These are phyloP conservation scores for Lachnellula subtilissima DNA, from an alignment of 2,329 filamentous ascomycete genomes.

Conservation along the genomic window DNA sequence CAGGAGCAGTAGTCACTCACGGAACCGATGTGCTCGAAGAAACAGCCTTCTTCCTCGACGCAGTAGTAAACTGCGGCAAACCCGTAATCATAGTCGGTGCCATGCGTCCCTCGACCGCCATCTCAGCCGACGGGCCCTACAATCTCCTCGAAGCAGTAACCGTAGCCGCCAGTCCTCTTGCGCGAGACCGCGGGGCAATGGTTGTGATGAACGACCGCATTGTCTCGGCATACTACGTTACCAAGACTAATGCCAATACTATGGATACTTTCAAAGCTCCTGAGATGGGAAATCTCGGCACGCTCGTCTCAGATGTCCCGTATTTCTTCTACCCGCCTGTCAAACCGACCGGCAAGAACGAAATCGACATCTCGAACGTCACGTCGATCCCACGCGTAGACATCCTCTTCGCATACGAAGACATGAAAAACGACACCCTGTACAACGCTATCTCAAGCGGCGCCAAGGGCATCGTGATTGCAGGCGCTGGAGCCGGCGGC, in stretches of 20 bases:
- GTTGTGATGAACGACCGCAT: conserved; percentile 60
- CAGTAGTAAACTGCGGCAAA: conserved; percentile 52
- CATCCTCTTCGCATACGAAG: conserved; percentile 52
- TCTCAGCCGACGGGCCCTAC: conserved; percentile 58
- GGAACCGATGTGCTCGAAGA: conserved; percentile 63
- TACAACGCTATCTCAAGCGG: conserved; percentile 44
- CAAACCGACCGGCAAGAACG: conserved; percentile 42
- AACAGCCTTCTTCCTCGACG: conserved; percentile 57
- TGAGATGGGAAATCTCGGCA: conserved; percentile 54
- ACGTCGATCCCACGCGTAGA: conserved; percentile 48
- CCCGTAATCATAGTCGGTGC: conserved; percentile 57
- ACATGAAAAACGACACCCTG: conserved; percentile 44
- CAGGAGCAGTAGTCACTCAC: conserved; percentile 56
- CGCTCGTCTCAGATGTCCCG: conserved; percentile 53
- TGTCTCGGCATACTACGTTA: conserved; percentile 51
- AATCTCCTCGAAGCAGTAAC: conserved; percentile 58
- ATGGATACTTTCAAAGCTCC: conserved; percentile 57
- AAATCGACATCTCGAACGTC: conserved; percentile 37
- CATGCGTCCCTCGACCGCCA: conserved; percentile 58
- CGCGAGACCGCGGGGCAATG: conserved; percentile 50
- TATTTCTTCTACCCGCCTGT: conserved; percentile 55
- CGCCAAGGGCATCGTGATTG: conserved; percentile 50
- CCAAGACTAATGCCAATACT: conserved; percentile 59
- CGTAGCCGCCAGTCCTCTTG: conserved; percentile 44
- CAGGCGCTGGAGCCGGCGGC: conserved; percentile 50